A percentile compares a stretch with the other conserved stretches of the same genome.
These are phyloP conservation scores for Pichia rugopelliculosa DNA, from an alignment of 805 yeast genomes.

Conservation along the genomic window DNA sequence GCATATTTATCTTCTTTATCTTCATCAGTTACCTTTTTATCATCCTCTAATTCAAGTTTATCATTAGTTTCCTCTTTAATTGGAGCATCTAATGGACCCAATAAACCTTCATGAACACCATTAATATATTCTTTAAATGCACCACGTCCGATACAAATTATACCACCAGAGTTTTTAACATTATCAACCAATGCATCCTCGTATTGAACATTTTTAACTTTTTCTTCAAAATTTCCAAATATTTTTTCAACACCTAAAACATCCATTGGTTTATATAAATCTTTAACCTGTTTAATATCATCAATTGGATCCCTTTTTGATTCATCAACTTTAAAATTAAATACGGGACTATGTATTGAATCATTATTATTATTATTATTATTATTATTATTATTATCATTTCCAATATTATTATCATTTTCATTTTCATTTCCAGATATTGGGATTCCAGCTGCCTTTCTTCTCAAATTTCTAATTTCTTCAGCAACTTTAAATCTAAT, in stretches of 20 bases:
- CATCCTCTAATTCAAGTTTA: conserved; percentile 13
- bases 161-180: conserved; percentile 64
- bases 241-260: conserved; percentile 49
- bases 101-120: conserved; percentile 90
- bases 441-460: conserved; percentile 29
- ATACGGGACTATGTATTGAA: conserved; percentile 6
- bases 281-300: conserved; percentile 24
- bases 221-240: conserved; percentile 13
- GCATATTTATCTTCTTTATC: conserved; percentile 14
- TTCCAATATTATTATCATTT: not conserved
- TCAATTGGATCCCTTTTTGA: not conserved
- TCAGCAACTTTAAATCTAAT: conserved; percentile 78
- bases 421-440: conserved; percentile 14
- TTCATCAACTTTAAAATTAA: conserved; percentile 5
- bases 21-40: conserved; percentile 17
- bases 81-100: conserved; percentile 71
- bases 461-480: conserved; percentile 64
- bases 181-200: conserved; percentile 42
- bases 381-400: not conserved
- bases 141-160: conserved; percentile 90
- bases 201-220: conserved; percentile 14
- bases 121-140: conserved; percentile 86
- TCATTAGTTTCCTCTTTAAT: conserved; percentile 31
- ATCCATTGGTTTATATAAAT: conserved; percentile 36
- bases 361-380: conserved; percentile 8